Conservation (phyloP, 768 basidiomycete species). For the Hydnomerulius pinastri region DNA sequence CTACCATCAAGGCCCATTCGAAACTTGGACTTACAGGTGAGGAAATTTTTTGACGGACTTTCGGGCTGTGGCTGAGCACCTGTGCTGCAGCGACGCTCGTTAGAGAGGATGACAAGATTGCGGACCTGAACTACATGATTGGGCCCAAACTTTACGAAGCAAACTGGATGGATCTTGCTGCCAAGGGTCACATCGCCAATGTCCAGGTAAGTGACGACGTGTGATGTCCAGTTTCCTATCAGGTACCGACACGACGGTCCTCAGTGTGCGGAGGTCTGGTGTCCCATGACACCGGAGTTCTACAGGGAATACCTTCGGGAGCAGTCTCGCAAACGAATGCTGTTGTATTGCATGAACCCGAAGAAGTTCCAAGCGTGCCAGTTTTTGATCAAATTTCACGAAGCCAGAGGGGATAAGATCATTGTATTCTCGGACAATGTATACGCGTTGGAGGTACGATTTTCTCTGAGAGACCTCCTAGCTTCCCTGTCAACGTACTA, state of each 20-base stretch:
- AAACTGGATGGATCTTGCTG: conserved; percentile 99
- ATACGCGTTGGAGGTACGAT: conserved; percentile 85
- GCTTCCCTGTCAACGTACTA: conserved; percentile 2
- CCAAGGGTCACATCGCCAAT: conserved; percentile 98
- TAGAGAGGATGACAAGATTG: conserved; percentile 98
- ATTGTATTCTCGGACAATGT: conserved; percentile 99
- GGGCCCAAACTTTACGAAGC: conserved; percentile 99
- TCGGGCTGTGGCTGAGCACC: conserved; percentile 3
- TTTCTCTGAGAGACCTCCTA: neutral
- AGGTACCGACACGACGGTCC: conserved; percentile 5
- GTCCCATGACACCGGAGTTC: conserved; percentile 99
- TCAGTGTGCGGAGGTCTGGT: conserved; percentile 99
- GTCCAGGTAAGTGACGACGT: conserved; percentile 74
- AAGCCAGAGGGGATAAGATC: conserved; percentile 96
- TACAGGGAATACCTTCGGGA: conserved; percentile 96
- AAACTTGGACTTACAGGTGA: conserved; percentile 95
- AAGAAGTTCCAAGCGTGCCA: conserved; percentile 99
- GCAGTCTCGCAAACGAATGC: conserved; percentile 90
- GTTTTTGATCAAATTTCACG: conserved; percentile 97
- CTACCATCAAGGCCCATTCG: conserved; percentile 98
- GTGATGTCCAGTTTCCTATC: neutral
- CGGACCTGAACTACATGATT: conserved; percentile 98
- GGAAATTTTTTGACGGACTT: conserved; percentile 17
- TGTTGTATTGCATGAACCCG: conserved; percentile 99
- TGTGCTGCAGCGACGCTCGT: conserved; percentile 82